Evolutionary conservation across 73 alveolate species (phyloP).

Genomic region (Blepharisma stoltei): DNA sequence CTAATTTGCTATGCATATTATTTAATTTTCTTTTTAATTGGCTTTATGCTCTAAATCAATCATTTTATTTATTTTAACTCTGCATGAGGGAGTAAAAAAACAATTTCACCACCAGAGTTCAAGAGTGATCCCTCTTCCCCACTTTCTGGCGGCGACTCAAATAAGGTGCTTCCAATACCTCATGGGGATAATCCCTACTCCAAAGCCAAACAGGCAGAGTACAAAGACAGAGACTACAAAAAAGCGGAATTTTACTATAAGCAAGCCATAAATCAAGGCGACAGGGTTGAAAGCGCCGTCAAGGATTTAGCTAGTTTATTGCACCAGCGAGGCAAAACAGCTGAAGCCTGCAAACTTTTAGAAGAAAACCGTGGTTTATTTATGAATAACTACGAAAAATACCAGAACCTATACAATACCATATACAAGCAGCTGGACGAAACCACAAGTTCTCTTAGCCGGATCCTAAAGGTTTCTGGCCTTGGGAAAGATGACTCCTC

Average conservation of each 20-base stretch:
- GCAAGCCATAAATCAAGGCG: constrained; percentile 24
- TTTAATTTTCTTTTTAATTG: no score
- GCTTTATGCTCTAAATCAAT: no score
- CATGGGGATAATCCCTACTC: constrained; percentile 20
- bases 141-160: neutral
- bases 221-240: constrained; percentile 11
- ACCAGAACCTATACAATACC: constrained; percentile 9
- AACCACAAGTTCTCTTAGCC: neutral
- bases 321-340: constrained; percentile 26
- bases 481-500: neutral
- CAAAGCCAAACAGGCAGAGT: constrained; percentile 21
- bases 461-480: neutral
- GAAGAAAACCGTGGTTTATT: neutral
- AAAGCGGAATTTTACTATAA: constrained; percentile 22
- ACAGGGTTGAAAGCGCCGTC: constrained; percentile 17
- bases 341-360: constrained; percentile 26
- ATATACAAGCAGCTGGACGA: neutral
- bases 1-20: no score
- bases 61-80: no score
- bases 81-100: no score
- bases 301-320: constrained; percentile 24
- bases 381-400: constrained; percentile 12
- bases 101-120: no score
- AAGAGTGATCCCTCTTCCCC: no score
- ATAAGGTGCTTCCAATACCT: constrained; percentile 23